A percentile compares a stretch with the other conserved stretches of the same genome.
These are phyloP conservation scores for Sugiyamaella xylanicola DNA, from an alignment of 1,139 yeast genomes.

Conservation along the genomic window DNA sequence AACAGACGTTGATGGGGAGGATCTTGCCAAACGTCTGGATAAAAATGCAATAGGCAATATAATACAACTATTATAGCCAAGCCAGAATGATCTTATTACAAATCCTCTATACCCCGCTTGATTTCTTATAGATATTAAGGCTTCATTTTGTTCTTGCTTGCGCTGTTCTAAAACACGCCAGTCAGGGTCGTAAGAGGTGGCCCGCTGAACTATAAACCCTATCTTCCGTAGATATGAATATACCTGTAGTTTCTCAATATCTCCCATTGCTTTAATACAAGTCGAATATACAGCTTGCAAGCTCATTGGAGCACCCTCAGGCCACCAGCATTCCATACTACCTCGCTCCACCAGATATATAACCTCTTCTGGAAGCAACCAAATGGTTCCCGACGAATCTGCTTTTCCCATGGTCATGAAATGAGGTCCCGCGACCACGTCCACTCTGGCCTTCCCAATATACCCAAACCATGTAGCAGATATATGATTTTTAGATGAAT, in stretches of 20 bases:
- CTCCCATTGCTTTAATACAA: slow-evolving; percentile 49
- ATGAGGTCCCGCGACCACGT: slow-evolving; percentile 69
- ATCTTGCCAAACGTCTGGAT: background rate
- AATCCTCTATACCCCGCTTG: slow-evolving; percentile 3
- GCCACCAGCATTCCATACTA: slow-evolving; percentile 58
- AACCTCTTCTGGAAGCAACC: slow-evolving; percentile 67
- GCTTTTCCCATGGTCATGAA: slow-evolving; percentile 72
- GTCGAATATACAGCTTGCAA: slow-evolving; percentile 67
- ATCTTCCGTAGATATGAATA: slow-evolving; percentile 75
- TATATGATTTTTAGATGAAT: slow-evolving; percentile 46
- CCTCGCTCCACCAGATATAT: slow-evolving; percentile 85
- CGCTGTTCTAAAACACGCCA: slow-evolving; percentile 9
- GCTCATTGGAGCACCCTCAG: slow-evolving; percentile 52
- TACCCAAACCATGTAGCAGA: slow-evolving; percentile 52
- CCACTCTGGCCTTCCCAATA: slow-evolving; percentile 50
- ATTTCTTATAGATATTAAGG: background rate
- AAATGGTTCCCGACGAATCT: slow-evolving; percentile 50
- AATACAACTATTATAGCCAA: slow-evolving; percentile 9
- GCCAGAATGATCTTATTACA: slow-evolving; percentile 1
- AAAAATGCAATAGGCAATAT: background rate
- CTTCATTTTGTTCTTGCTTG: background rate
- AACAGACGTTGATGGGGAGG: background rate
- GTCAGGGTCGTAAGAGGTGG: slow-evolving; percentile 31
- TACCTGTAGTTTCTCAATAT: slow-evolving; percentile 64
- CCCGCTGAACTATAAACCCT: slow-evolving; percentile 68